Evolutionary conservation across 495 filamentous ascomycete genomes (phyloP).

Genomic region (Astrocystis sublimbata): DNA sequence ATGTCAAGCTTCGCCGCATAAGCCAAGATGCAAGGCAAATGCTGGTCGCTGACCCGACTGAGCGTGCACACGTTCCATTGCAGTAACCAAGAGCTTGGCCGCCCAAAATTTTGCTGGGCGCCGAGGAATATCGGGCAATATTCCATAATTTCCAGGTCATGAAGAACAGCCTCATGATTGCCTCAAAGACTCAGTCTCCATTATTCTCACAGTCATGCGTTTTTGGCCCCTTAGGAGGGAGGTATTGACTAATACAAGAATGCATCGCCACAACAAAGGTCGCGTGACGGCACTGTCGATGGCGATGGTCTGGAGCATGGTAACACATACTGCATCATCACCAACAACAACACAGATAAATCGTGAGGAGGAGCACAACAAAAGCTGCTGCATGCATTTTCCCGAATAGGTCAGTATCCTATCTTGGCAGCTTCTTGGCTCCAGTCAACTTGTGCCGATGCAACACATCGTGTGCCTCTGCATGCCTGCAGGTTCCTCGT

Average conservation of each 20-base stretch:
- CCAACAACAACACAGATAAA: background rate
- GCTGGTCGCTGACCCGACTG: constrained; percentile 5
- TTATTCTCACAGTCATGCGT: background rate
- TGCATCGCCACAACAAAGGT: background rate
- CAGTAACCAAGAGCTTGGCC: constrained; percentile 17
- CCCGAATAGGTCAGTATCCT: background rate
- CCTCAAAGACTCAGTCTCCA: background rate
- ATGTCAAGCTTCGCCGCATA: constrained; percentile 13
- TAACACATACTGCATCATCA: background rate
- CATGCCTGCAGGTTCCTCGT: background rate
- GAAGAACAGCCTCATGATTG: background rate
- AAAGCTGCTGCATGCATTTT: background rate
- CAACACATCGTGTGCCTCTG: background rate
- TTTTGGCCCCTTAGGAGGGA: background rate
- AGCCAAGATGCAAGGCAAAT: constrained; percentile 17
- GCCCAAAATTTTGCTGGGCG: constrained; percentile 5
- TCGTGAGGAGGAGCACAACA: no score
- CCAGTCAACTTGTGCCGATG: background rate
- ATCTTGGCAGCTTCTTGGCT: background rate
- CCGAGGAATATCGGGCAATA: constrained; percentile 10
- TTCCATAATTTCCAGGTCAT: background rate
- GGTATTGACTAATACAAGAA: background rate
- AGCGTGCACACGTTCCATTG: constrained; percentile 5
- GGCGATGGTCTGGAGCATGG: background rate
- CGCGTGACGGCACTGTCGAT: constrained; percentile 8